Conservation (phyloP, 352 stramenopile genomes). For the Phytophthora parvispora region DNA sequence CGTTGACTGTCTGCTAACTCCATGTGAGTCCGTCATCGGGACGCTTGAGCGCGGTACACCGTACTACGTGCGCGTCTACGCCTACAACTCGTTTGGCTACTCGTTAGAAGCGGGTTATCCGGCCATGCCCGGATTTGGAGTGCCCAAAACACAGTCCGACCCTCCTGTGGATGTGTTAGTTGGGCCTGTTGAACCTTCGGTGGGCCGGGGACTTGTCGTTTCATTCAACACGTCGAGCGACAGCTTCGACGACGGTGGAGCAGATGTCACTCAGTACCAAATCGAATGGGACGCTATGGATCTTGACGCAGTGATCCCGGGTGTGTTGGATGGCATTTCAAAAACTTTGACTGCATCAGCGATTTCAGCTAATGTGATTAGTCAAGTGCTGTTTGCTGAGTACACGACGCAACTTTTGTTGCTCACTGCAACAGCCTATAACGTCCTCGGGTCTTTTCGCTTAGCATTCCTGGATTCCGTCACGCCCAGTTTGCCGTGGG, state of each 20-base stretch:
- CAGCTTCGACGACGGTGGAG: constrained; percentile 83
- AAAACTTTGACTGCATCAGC: constrained; percentile 6
- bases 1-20: constrained; percentile 80
- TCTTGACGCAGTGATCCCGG: constrained; percentile 59
- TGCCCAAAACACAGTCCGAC: constrained; percentile 82
- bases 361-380: constrained; percentile 38
- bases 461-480: constrained; percentile 77
- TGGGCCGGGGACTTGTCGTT: constrained; percentile 68
- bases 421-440: constrained; percentile 81
- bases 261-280: constrained; percentile 88
- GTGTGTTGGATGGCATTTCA: constrained; percentile 11
- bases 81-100: constrained; percentile 95
- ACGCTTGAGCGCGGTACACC: constrained; percentile 74
- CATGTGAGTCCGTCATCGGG: constrained; percentile 88
- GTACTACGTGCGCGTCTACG: constrained; percentile 94
- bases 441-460: constrained; percentile 90
- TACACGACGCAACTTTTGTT: constrained; percentile 93
- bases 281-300: constrained; percentile 96
- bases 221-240: constrained; percentile 70
- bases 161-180: constrained; percentile 69
- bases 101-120: constrained; percentile 75
- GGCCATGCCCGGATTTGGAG: constrained; percentile 63
- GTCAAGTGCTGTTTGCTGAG: constrained; percentile 83
- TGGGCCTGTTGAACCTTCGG: constrained; percentile 39
- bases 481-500: constrained; percentile 77